Percentiles rank a stretch among this genome's conserved stretches.
Conservation (phyloP, 2,329 filamentous ascomycete species). For the Pyrenophora tritici-repentis region DNA sequence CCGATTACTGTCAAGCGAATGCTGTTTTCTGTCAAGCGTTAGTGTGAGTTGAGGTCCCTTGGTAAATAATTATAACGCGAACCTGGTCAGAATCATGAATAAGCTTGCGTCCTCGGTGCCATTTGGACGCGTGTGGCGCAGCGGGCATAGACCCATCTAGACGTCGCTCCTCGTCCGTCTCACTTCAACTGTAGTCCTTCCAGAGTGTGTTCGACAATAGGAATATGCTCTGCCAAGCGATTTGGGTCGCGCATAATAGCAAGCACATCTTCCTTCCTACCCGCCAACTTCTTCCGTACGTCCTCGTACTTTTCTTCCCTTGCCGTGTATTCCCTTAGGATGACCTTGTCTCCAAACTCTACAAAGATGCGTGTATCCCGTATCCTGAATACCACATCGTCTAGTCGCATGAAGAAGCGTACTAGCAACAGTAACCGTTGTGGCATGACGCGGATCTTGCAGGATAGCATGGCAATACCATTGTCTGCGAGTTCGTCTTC, state of each 20-base stretch:
- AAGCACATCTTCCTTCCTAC: slow-evolving; percentile 71
- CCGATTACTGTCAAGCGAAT: no score
- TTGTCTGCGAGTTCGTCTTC: slow-evolving; percentile 99
- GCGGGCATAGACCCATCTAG: not conserved
- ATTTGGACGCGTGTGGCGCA: not conserved
- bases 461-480: slow-evolving; percentile 86
- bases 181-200: slow-evolving; percentile 58
- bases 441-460: slow-evolving; percentile 93
- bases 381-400: slow-evolving; percentile 85
- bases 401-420: slow-evolving; percentile 89
- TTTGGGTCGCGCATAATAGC: slow-evolving; percentile 80
- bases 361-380: slow-evolving; percentile 91
- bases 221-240: slow-evolving; percentile 62
- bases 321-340: slow-evolving; percentile 89
- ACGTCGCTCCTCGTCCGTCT: slow-evolving; percentile 6
- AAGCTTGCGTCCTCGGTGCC: not conserved
- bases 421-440: slow-evolving; percentile 81
- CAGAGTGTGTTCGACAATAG: slow-evolving; percentile 69
- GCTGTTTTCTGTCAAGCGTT: no score
- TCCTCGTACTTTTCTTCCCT: slow-evolving; percentile 80
- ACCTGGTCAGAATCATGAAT: no score
- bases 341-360: slow-evolving; percentile 78
- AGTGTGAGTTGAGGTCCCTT: no score
- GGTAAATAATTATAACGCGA: no score
- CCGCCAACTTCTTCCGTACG: slow-evolving; percentile 65